Base-by-base conservation (phyloP, 345 rosid genomes). In the Euphorbia tirucalli region DNA sequence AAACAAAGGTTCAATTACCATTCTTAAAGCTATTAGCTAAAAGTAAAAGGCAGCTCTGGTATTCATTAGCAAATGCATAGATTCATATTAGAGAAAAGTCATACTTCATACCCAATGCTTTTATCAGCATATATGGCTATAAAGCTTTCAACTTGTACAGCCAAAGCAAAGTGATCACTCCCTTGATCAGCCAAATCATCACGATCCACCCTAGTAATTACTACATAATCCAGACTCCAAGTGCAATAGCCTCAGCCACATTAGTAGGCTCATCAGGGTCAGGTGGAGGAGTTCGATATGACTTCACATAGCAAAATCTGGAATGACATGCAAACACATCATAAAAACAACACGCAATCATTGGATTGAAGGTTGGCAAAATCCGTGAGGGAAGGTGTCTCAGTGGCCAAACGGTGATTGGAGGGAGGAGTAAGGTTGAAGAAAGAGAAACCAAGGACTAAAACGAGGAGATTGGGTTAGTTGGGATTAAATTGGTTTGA, bases 201-300 rank as follows among this genome's bases (percentile, higher is more conserved):
- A 27, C 97, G 82, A 67, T 93, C 97, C 3, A 93, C 98, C 69
- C 98, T 93, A 55, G 98, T 93, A 75, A 93, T 90, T 68, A 93
- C 98, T 22, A 90, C 90, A 70, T 90, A 93, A 74, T 93, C 98
- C 72, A 93, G 84, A 24, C 98, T 97, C 98, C 98, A 93, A 0
- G 95, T 0, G 93, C 98, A 83, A 94, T 92, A 1, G 98, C 99
- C 86, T 93, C 89, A 15, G 97, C 96, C 61, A 96, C 98, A 82
- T 96, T 96, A 61, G 81, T 65, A 0, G 98, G 97, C 77, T 96
- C 99, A 68, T 89, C 83, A 0, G 97, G 97, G 70, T 93, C 98
- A 0, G 99, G 98, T 1, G 95, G 90, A 13, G 99, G 98, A 24
- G 96, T 84, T 9, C 96, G 89, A 13, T 97, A 96, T 6, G 98